Evolutionary conservation across 2,329 filamentous ascomycete species (phyloP).

Genomic region (Penicillium italicum): DNA sequence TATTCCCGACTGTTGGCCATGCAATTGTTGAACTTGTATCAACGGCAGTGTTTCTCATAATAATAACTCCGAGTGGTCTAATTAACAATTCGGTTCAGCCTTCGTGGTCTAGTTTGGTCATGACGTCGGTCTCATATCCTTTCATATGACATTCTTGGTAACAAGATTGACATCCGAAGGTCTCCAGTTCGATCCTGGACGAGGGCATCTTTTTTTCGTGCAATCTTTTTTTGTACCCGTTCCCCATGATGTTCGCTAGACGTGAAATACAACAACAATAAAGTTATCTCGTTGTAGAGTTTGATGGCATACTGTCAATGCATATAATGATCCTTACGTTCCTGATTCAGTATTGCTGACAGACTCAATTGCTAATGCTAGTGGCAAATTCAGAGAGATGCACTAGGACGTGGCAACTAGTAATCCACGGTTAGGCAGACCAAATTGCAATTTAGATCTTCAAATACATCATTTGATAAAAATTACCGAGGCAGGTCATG

Average conservation of each 20-base stretch:
- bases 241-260: not conserved
- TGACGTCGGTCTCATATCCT: not conserved
- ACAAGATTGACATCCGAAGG: not conserved
- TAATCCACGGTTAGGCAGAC: not conserved
- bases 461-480: not conserved
- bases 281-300: not conserved
- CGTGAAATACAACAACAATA: not conserved
- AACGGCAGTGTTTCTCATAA: too few relatives aligned
- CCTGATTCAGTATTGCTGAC: not conserved
- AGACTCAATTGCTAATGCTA: not conserved
- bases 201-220: not conserved
- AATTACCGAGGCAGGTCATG: not conserved
- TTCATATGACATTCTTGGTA: not conserved
- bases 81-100: not conserved
- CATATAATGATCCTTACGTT: not conserved
- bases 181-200: not conserved
- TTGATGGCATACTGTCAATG: not conserved
- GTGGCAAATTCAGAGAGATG: too few relatives aligned
- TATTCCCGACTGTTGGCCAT: too few relatives aligned
- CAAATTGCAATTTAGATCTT: not conserved
- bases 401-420: not conserved
- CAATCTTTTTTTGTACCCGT: too few relatives aligned
- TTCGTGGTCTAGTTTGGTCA: not conserved
- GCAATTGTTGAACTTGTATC: too few relatives aligned
- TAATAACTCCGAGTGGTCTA: not conserved